Conservation (phyloP, 768 basidiomycete genomes). For the Tricholoma terreum region DNA sequence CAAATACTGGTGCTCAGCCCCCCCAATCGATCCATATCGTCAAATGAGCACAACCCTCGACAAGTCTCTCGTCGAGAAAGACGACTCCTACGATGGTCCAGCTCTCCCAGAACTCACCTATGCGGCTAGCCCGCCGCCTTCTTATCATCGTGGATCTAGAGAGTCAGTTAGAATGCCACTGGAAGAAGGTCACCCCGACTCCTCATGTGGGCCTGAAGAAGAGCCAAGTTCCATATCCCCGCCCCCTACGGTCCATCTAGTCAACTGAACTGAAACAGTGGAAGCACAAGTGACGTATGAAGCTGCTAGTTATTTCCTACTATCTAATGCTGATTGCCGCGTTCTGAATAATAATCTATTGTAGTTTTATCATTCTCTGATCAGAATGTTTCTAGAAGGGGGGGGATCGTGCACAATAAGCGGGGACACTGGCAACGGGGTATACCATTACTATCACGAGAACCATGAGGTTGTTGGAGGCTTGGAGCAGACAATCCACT, state of each 20-base stretch:
- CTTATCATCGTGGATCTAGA: not conserved
- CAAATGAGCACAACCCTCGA: conserved; percentile 20
- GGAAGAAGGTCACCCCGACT: no score
- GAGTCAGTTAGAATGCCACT: no score
- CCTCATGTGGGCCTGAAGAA: no score
- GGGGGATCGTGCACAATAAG: no score
- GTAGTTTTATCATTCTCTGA: no score
- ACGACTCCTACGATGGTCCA: conserved; percentile 17
- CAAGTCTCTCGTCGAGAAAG: conserved; percentile 21
- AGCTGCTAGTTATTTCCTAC: not conserved
- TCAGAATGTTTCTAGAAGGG: no score
- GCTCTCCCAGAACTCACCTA: conserved; percentile 8
- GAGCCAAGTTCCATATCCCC: not conserved
- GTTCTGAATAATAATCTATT: no score
- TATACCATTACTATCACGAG: no score
- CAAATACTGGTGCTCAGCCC: not conserved
- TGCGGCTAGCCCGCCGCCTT: not conserved
- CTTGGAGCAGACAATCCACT: no score
- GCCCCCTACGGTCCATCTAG: not conserved
- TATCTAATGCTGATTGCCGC: no score
- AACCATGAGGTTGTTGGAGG: no score
- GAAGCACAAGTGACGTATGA: not conserved
- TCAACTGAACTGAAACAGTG: not conserved
- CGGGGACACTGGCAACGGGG: no score
- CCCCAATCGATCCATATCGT: conserved; percentile 22